Evolutionary conservation across 2,329 filamentous ascomycete genomes (phyloP), one percentile per base, ranked within the genome.

Genomic region (Aspergillus aculeatinus): DNA sequence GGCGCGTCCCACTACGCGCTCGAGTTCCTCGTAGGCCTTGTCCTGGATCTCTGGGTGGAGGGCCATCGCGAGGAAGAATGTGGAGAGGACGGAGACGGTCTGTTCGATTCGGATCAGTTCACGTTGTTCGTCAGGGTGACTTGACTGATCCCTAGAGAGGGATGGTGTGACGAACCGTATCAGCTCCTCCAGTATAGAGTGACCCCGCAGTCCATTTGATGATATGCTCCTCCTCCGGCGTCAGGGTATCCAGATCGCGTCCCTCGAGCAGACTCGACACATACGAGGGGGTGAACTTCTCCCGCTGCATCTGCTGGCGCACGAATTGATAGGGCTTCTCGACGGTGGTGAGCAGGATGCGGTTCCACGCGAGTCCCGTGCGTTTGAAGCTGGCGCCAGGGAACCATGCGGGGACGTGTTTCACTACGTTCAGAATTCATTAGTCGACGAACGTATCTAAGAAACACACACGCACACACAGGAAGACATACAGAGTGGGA

Each of bases 31-130:
- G 33, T 83, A 79, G 0, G 80, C 80, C 62, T 83, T 84, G 0
- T 76, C 77, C 25, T 85, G 78, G 19, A 83, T 80, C 7, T 80
- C 77, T 0, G 80, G 80, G 33, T 80, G 81, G n/a, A 83, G 73
- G 16, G 75, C 78, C 69, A 85, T 85, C 0, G 82, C 83, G 0
- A 86, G 74, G 21, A 83, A 74, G 66, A 85, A 85, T 0, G 64
- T 68, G 31, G 69, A 64, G 3, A 81, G 62, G 0, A 77, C 70
- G 1, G 72, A 79, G 0, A 80, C 76, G 3, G 76, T 82, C 78
- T 80, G n/a, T 55, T 35, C 1, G 49, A 33, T 29, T 29, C 5
- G 27, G 27, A 2, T 29, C 27, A 29, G 27, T 29, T 29, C 27
- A 29, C 27, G 1, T 29, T 9, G 9, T 29, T 9, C 2, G 9